Evolutionary conservation across 2,329 filamentous ascomycete species (phyloP).

Genomic region (Fusarium incarnatum): DNA sequence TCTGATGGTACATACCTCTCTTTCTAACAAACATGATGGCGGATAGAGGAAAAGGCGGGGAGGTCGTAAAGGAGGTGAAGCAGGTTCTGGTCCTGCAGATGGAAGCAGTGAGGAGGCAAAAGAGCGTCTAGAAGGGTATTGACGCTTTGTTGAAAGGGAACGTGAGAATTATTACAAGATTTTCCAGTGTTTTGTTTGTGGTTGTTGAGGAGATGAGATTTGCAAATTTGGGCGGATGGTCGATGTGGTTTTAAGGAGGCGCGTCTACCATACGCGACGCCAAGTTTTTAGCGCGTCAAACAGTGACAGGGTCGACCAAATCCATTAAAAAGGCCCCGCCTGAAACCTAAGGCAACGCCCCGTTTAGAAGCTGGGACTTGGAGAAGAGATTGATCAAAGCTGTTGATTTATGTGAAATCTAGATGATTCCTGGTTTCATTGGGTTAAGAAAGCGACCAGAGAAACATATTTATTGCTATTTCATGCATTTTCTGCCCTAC

Average conservation of each 20-base stretch:
- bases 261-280: constrained; percentile 52
- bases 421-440: constrained; percentile 5
- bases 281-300: constrained; percentile 51
- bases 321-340: constrained; percentile 48
- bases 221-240: constrained; percentile 43
- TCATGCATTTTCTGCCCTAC: background rate
- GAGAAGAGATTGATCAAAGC: constrained; percentile 6
- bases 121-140: constrained; percentile 34
- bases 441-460: background rate
- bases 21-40: constrained; percentile 71
- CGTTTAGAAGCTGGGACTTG: constrained; percentile 17
- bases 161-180: constrained; percentile 25
- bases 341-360: constrained; percentile 45
- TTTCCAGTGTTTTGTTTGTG: constrained; percentile 34
- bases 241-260: constrained; percentile 53
- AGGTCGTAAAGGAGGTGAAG: constrained; percentile 35
- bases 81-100: constrained; percentile 44
- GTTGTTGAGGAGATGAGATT: constrained; percentile 44
- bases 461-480: background rate
- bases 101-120: constrained; percentile 41
- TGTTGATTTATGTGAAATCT: constrained; percentile 18
- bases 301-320: constrained; percentile 35
- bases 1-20: constrained; percentile 62
- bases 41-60: constrained; percentile 37
- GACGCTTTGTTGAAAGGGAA: constrained; percentile 32